Evolutionary conservation across 805 yeast genomes (phyloP).

Genomic region (Hanseniaspora meyeri): DNA sequence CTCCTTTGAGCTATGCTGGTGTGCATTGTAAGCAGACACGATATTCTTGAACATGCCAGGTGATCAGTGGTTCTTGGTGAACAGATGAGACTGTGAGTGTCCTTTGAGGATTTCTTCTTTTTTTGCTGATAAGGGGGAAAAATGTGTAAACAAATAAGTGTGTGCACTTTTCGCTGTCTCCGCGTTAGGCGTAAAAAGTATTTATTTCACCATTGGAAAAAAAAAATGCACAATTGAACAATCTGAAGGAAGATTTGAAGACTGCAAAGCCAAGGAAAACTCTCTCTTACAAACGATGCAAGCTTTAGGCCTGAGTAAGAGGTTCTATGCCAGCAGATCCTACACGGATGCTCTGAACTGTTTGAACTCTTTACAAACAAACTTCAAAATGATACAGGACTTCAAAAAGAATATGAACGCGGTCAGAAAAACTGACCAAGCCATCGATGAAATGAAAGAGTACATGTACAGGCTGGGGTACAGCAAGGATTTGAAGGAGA

Average conservation of each 20-base stretch:
- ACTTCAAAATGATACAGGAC: slow-evolving; percentile 80
- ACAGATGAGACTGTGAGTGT: too few species aligned
- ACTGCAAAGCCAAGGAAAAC: not conserved
- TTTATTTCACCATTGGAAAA: not conserved
- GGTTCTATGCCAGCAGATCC: slow-evolving; percentile 16
- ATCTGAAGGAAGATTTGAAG: not conserved
- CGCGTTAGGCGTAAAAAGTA: too few species aligned
- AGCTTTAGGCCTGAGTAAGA: not conserved
- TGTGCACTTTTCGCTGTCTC: too few species aligned
- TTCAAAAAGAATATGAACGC: slow-evolving; percentile 1
- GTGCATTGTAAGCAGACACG: not conserved
- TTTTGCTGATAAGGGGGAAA: not conserved
- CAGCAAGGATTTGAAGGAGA: slow-evolving; percentile 31
- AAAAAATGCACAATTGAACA: not conserved
- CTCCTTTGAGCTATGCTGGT: not conserved
- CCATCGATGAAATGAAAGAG: slow-evolving; percentile 71
- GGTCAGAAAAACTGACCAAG: slow-evolving; percentile 51
- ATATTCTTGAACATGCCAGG: not conserved
- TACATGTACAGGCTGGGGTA: slow-evolving; percentile 66
- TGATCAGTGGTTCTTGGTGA: too few species aligned
- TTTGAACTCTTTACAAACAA: slow-evolving; percentile 78
- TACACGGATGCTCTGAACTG: slow-evolving; percentile 68
- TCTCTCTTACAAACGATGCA: not conserved
- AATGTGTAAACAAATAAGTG: not conserved
- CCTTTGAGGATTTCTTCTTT: too few species aligned